phyloP scores from a whole-genome alignment of 176 grass and related monocot genomes.

The Aegilops sharonensis region DNA sequence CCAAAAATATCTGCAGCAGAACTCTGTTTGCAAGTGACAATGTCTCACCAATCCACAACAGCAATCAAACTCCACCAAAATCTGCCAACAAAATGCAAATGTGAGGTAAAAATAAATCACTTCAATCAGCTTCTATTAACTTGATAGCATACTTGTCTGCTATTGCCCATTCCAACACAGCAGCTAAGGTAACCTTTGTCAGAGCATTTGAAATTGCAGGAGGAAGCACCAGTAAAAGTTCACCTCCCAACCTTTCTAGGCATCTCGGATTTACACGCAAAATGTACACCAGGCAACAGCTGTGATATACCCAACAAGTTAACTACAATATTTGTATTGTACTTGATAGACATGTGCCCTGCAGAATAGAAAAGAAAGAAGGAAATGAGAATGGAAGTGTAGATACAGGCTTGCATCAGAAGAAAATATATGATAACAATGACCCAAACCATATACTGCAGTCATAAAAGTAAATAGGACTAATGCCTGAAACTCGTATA shows the following conservation, averaged over 20 bases:
- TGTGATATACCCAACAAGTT: no score
- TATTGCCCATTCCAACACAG: conserved; percentile 87
- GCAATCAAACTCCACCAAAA: conserved; percentile 97
- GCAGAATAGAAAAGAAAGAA: no score
- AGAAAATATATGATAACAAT: no score
- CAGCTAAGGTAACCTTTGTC: conserved; percentile 64
- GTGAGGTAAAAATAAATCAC: background rate
- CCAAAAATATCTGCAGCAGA: conserved; percentile 93
- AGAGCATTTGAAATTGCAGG: conserved; percentile 68
- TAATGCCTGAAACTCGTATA: no score
- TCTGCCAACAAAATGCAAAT: conserved; percentile 36
- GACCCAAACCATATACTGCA: no score
- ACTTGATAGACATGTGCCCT: no score
- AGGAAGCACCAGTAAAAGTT: conserved; percentile 66
- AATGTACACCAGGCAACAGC: no score
- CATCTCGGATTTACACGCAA: background rate
- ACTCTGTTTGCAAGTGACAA: conserved; percentile 92
- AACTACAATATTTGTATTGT: no score
- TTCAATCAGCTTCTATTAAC: conserved; percentile 30
- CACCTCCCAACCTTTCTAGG: no score
- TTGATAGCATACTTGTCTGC: conserved; percentile 67
- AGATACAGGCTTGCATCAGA: no score
- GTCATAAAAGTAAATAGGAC: no score
- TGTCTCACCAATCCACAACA: conserved; percentile 97
- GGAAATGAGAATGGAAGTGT: no score